Evolutionary conservation across 192 early-diverging fungal species (phyloP), one percentile per base, ranked within the genome.

Genomic region (Backusella australiensis): DNA sequence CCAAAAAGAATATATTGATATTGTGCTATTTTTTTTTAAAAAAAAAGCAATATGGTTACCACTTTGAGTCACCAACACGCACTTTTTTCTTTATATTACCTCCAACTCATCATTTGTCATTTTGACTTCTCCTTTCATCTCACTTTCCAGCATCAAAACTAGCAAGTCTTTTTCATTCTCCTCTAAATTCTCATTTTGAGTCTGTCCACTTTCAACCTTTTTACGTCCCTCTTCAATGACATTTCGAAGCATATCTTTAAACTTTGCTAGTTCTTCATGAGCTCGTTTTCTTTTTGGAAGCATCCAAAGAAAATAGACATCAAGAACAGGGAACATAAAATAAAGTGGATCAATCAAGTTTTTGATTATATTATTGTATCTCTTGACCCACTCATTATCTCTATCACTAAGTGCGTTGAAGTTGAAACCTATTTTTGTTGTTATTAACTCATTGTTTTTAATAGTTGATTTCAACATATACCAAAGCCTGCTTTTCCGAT

Each of bases 141-240:
- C 72, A 34, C 76, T 72, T 26, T 81, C 66, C n/a, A 81, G 35
- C 80, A 81, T 75, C 72, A 81, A 69, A 6, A 67, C 75, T 21
- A 81, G 32, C 29, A 81, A 67, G 46, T 81, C 80, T 17, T 74
- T 81, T 52, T 81, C 75, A 9, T 36, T 34, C 4, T 72, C 42
- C 46, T 81, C 76, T n/a, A 89, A 82, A 19, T 71, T 23, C 6
- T 39, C 39, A 56, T 79, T 75, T 19, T 19, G 17, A 15, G 34
- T 23, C 6, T 79, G 66, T 26, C 29, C 68, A 19, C 19, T 32
- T n/a, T 52, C 41, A 34, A 46, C 36, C 29, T 77, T 38, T 70
- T 34, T 52, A 41, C 52, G 46, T 19, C 69, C 44, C 9, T 41
- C 59, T 15, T 7, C 8, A 19, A 76, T 75, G 5, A 68, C 46